Evolutionary conservation across 306 rosid species (phyloP).

Genomic region (Cotoneaster glaucophyllus): DNA sequence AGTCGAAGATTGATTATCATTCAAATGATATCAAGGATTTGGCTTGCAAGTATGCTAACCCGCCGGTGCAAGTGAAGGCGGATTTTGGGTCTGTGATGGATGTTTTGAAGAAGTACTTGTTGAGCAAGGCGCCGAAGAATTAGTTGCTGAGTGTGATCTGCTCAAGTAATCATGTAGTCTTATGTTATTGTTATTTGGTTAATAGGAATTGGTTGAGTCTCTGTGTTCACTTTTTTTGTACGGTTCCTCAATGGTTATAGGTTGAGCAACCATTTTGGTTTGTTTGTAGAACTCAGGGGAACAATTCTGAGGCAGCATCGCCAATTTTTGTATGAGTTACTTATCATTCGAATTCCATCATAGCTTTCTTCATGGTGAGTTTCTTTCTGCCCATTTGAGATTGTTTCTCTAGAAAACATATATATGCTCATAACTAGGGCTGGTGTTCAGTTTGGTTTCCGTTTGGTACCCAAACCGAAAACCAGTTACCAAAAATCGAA

Average conservation of each 20-base stretch:
- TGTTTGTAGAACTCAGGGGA: not conserved
- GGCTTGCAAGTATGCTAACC: constrained; percentile 71
- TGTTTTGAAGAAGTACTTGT: constrained; percentile 70
- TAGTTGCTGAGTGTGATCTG: constrained; percentile 26
- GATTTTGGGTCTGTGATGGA: constrained; percentile 88
- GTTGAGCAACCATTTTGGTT: not conserved
- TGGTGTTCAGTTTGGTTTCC: too few relatives aligned
- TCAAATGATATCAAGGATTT: constrained; percentile 65
- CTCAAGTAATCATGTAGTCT: constrained; percentile 3
- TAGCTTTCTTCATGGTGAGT: constrained; percentile 4
- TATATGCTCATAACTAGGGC: not conserved
- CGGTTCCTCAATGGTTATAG: not conserved
- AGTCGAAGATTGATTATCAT: constrained; percentile 77
- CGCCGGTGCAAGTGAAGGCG: constrained; percentile 66
- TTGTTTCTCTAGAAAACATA: not conserved
- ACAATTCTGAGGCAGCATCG: not conserved
- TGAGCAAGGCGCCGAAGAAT: constrained; percentile 58
- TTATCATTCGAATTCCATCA: constrained; percentile 1
- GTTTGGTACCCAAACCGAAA: too few relatives aligned
- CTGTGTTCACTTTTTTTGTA: not conserved
- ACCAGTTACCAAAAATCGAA: too few relatives aligned
- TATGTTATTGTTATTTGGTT: not conserved
- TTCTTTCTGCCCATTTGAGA: not conserved
- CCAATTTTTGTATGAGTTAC: not conserved
- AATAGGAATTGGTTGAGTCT: not conserved